Conservation (phyloP, 1,284 basidiomycete species). For the Austroboletus novae-zelandiae region DNA sequence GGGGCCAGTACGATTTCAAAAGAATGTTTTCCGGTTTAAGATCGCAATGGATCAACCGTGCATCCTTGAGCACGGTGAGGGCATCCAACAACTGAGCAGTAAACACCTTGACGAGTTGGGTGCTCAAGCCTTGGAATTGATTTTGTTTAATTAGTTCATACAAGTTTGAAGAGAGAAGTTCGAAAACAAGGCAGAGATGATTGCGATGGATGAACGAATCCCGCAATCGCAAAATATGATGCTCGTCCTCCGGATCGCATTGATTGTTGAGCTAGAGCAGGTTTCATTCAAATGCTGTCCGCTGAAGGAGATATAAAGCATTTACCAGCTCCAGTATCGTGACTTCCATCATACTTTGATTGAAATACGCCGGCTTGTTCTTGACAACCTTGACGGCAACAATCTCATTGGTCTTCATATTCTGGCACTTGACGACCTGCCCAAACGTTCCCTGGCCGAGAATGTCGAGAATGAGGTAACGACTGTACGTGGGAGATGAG, state of each 20-base stretch:
- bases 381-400: slow-evolving; percentile 99
- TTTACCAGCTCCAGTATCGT: slow-evolving; percentile 93
- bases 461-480: slow-evolving; percentile 97
- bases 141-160: slow-evolving; percentile 99
- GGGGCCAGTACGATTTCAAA: slow-evolving; percentile 73
- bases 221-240: slow-evolving; percentile 93
- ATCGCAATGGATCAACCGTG: slow-evolving; percentile 96
- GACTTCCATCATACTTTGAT: slow-evolving; percentile 99
- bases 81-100: slow-evolving; percentile 95
- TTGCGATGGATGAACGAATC: slow-evolving; percentile 97
- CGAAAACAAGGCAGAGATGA: slow-evolving; percentile 97
- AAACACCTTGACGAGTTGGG: slow-evolving; percentile 97
- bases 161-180: slow-evolving; percentile 94
- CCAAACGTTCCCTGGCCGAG: slow-evolving; percentile 98
- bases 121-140: slow-evolving; percentile 96
- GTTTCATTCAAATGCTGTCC: neutral
- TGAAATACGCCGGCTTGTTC: slow-evolving; percentile 99
- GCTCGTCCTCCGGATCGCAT: slow-evolving; percentile 91
- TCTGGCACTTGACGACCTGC: slow-evolving; percentile 99
- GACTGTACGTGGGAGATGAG: slow-evolving; percentile 22
- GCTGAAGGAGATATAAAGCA: slow-evolving; percentile 11
- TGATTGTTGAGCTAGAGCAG: slow-evolving; percentile 78
- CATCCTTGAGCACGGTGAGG: slow-evolving; percentile 90
- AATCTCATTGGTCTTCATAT: slow-evolving; percentile 98
- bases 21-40: slow-evolving; percentile 97